Percentiles rank a stretch among this genome's conserved stretches.
Evolutionary conservation across 768 basidiomycete species (phyloP).

Genomic region (Boletellus ananas): DNA sequence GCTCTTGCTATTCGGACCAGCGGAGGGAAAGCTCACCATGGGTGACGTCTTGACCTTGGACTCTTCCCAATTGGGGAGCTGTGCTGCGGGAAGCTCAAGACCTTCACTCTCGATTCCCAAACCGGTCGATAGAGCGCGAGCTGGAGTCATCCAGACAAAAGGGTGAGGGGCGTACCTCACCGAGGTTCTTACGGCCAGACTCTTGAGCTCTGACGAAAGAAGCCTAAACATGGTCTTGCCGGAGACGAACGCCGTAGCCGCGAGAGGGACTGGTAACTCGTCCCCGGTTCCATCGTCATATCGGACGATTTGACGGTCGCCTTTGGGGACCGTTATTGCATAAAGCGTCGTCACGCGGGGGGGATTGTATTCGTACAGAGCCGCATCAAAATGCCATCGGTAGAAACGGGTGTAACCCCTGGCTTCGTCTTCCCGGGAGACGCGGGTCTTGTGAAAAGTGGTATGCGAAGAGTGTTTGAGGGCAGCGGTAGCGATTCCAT

Average conservation of each 20-base stretch:
- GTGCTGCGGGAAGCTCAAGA: constrained; percentile 57
- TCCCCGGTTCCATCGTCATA: constrained; percentile 90
- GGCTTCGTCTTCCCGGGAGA: constrained; percentile 71
- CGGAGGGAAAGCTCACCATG: constrained; percentile 37
- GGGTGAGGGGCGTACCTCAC: constrained; percentile 84
- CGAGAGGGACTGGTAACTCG: constrained; percentile 75
- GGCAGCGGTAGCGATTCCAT: constrained; percentile 73
- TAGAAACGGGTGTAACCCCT: constrained; percentile 82
- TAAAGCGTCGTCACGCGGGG: constrained; percentile 86
- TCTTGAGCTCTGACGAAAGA: constrained; percentile 67
- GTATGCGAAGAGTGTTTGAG: constrained; percentile 85
- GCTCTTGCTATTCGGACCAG: not conserved
- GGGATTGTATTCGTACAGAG: constrained; percentile 72
- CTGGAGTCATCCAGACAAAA: constrained; percentile 87
- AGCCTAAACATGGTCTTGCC: constrained; percentile 85
- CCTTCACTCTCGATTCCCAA: constrained; percentile 80
- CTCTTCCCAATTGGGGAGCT: constrained; percentile 83
- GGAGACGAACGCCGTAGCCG: constrained; percentile 81
- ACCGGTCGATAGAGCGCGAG: constrained; percentile 70
- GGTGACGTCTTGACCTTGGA: constrained; percentile 70
- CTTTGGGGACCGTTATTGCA: constrained; percentile 68
- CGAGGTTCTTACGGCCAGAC: constrained; percentile 69
- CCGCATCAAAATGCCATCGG: constrained; percentile 91
- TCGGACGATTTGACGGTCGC: constrained; percentile 56
- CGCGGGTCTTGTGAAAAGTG: constrained; percentile 79